Evolutionary conservation across 139 green algal genomes (phyloP), one percentile per base, ranked within the genome.

Genomic region (Zygnema cylindricum): DNA sequence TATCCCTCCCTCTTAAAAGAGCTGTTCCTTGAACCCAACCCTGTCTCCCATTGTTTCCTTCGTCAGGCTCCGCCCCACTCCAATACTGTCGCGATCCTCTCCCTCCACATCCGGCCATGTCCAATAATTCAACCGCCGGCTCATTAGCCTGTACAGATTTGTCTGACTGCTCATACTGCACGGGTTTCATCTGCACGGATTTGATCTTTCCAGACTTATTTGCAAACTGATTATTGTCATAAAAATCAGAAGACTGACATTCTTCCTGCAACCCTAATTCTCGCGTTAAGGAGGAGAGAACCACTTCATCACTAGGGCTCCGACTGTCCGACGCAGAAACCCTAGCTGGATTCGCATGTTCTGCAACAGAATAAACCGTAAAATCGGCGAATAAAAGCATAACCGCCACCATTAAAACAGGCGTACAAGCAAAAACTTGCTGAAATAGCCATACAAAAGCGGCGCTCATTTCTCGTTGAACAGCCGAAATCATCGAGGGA

Each of bases 391-490:
- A 55, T 1, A 87, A 55, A 1, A 87, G 54, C 55, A 87, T 87
- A 30, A 87, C 55, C 16, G 82, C 30, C 16, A 87, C 36, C 82
- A 87, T 87, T 25, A 87, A n/a, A 32, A 1, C 33, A 41, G 82
- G 82, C 25, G 82, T 87, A n/a, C 33, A 43, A 1, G 82, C 2
- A 63, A 87, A 87, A 1, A 87, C 82, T 41, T 78, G 54, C 82
- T 87, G 82, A 21, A 87, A 87, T 42, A 87, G 82, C 82, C 82
- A 87, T 2, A 87, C 35, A n/a, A 87, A 43, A 43, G 43, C 76
- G 25, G 55, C 32, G 54, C 43, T 41, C 55, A 87, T 87, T 55
- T 87, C 82, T 1, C 22, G 32, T 1, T 87, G 82, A 1, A 81
- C 82, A 25, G 22, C 55, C 25, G 55, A 41, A 16, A 81, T 38